These are phyloP conservation scores for Myxozyma nipponensis DNA, from an alignment of 805 yeast genomes.

Conservation along the genomic window DNA sequence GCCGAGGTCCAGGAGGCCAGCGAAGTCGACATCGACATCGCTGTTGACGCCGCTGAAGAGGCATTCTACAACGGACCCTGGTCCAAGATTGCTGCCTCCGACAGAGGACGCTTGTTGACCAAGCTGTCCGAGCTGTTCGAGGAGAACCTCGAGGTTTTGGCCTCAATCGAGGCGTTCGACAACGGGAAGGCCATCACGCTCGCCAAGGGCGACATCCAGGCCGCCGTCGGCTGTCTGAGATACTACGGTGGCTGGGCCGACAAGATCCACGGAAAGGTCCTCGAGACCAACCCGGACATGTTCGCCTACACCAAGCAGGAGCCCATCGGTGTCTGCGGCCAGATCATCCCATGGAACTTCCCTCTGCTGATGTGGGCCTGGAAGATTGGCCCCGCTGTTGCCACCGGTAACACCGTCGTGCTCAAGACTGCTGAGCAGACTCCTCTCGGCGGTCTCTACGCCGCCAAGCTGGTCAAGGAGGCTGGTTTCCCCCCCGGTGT, in stretches of 20 bases:
- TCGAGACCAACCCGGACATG: slow-evolving; percentile 70
- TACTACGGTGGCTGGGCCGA: slow-evolving; percentile 92
- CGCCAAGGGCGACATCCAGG: slow-evolving; percentile 66
- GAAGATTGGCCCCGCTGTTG: slow-evolving; percentile 91
- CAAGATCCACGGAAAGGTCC: slow-evolving; percentile 70
- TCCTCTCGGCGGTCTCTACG: slow-evolving; percentile 79
- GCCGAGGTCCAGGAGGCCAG: slow-evolving; percentile 69
- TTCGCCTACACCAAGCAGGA: slow-evolving; percentile 79
- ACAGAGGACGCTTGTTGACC: slow-evolving; percentile 58
- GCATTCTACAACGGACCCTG: slow-evolving; percentile 67
- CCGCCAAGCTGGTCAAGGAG: slow-evolving; percentile 63
- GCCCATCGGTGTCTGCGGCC: slow-evolving; percentile 94
- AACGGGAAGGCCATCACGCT: slow-evolving; percentile 74
- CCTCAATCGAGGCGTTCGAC: slow-evolving; percentile 80
- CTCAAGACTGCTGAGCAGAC: slow-evolving; percentile 90
- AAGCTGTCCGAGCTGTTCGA: slow-evolving; percentile 79
- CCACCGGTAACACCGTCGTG: slow-evolving; percentile 84
- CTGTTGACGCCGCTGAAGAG: slow-evolving; percentile 77
- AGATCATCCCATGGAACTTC: slow-evolving; percentile 96
- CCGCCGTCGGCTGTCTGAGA: slow-evolving; percentile 66
- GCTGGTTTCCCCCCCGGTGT: slow-evolving; percentile 94
- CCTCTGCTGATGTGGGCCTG: slow-evolving; percentile 91
- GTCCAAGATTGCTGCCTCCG: slow-evolving; percentile 65
- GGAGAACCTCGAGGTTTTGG: slow-evolving; percentile 62
- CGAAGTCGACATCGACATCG: slow-evolving; percentile 73